Percentiles rank a stretch among this genome's conserved stretches.
Conservation (phyloP, 805 yeast species). For the Cyberlindnera samutprakarnensis region DNA sequence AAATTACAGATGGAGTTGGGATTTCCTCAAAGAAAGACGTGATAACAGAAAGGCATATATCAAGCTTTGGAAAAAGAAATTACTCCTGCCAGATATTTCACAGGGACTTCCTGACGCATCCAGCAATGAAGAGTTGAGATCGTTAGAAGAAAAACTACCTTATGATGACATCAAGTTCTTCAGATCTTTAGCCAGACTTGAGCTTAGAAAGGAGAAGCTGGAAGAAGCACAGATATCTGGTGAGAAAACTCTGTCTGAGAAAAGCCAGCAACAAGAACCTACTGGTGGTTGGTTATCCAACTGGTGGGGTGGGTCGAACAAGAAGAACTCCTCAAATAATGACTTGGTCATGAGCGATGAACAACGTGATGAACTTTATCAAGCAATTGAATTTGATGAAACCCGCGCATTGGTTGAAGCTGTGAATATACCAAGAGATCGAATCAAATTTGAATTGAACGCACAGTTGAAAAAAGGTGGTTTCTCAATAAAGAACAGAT, state of each 20-base stretch:
- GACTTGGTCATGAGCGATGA: constrained; percentile 66
- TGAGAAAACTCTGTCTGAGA: constrained; percentile 4
- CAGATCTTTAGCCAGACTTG: constrained; percentile 68
- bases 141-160: constrained; percentile 50
- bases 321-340: constrained; percentile 24
- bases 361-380: constrained; percentile 82
- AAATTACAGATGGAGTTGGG: constrained; percentile 87
- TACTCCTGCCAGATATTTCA: constrained; percentile 28
- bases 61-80: constrained; percentile 54
- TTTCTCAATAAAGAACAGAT: constrained; percentile 42
- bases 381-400: constrained; percentile 89
- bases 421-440: constrained; percentile 64
- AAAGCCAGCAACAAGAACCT: background rate
- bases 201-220: constrained; percentile 50
- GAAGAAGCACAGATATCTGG: constrained; percentile 11
- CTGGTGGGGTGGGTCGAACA: constrained; percentile 39
- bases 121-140: constrained; percentile 33
- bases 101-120: constrained; percentile 27
- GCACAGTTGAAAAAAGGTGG: constrained; percentile 75
- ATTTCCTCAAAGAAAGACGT: constrained; percentile 57
- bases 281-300: constrained; percentile 61
- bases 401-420: constrained; percentile 40
- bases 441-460: constrained; percentile 57
- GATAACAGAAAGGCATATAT: constrained; percentile 67
- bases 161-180: constrained; percentile 82